Conservation (phyloP, 1,284 basidiomycete species). For the Pholiota adiposa region DNA sequence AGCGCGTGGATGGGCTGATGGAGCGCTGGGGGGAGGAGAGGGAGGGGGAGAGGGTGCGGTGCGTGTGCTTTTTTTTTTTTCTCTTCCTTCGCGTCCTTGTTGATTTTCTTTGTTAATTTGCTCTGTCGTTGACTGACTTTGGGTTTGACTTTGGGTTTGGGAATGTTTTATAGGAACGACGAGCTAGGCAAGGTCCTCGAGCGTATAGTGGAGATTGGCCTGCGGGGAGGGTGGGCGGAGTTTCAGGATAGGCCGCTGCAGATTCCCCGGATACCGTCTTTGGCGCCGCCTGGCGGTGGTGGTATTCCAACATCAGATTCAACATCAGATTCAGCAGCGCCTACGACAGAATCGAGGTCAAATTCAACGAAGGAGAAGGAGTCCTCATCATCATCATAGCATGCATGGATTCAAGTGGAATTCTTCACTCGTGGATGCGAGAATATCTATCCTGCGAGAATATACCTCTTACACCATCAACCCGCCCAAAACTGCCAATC, state of each 20-base stretch:
- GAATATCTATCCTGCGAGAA: too few relatives aligned
- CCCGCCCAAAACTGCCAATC: too few relatives aligned
- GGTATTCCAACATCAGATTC: not conserved
- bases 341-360: not conserved
- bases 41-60: slow-evolving; percentile 52
- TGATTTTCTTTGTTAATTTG: not conserved
- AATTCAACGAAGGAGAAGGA: not conserved
- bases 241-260: slow-evolving; percentile 46
- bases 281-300: slow-evolving; percentile 11
- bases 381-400: too few relatives aligned
- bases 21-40: slow-evolving; percentile 48
- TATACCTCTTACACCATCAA: too few relatives aligned
- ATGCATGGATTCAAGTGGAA: too few relatives aligned
- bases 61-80: slow-evolving; percentile 21
- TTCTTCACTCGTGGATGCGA: too few relatives aligned
- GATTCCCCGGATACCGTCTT: slow-evolving; percentile 46
- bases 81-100: too few relatives aligned
- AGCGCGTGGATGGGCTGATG: slow-evolving; percentile 50
- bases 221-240: slow-evolving; percentile 46
- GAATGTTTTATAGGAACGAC: not conserved
- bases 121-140: not conserved
- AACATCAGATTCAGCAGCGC: not conserved
- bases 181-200: slow-evolving; percentile 69
- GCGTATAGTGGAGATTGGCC: slow-evolving; percentile 73
- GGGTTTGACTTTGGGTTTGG: not conserved